Conservation (phyloP, 1,284 basidiomycete genomes). For the Tylopilus sp. region DNA sequence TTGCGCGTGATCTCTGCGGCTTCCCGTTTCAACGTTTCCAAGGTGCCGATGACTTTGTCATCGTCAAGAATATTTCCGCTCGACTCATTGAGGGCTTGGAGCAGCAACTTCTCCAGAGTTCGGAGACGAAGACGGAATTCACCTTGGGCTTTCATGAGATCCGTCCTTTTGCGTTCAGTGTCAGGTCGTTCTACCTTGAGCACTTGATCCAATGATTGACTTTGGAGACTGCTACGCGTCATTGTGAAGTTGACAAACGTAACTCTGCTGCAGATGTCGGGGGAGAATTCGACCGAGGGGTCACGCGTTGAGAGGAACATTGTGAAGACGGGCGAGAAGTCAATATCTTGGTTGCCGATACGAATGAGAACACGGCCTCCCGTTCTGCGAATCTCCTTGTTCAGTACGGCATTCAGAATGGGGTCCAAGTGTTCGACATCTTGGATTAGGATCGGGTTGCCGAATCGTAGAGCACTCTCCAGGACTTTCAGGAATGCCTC, state of each 20-base stretch:
- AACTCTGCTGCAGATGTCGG: slow-evolving; percentile 97
- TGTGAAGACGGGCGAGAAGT: slow-evolving; percentile 98
- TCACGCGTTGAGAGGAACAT: slow-evolving; percentile 99
- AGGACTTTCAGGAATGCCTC: slow-evolving; percentile 98
- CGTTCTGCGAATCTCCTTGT: slow-evolving; percentile 92
- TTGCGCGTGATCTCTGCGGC: slow-evolving; percentile 95
- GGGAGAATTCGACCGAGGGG: slow-evolving; percentile 96
- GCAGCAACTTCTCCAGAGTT: slow-evolving; percentile 88
- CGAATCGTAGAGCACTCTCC: slow-evolving; percentile 98
- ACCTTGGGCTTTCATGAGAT: slow-evolving; percentile 97
- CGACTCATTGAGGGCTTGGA: slow-evolving; percentile 97
- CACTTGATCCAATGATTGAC: slow-evolving; percentile 96
- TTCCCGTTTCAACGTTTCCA: slow-evolving; percentile 96
- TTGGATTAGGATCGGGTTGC: slow-evolving; percentile 95
- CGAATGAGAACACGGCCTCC: slow-evolving; percentile 98
- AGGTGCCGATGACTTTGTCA: slow-evolving; percentile 97
- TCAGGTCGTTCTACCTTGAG: slow-evolving; percentile 96
- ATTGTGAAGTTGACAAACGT: slow-evolving; percentile 99
- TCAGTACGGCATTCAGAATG: slow-evolving; percentile 95
- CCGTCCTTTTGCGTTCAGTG: slow-evolving; percentile 95
- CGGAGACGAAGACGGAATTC: slow-evolving; percentile 94
- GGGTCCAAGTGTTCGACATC: slow-evolving; percentile 98
- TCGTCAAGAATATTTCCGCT: slow-evolving; percentile 97
- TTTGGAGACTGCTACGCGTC: slow-evolving; percentile 97
- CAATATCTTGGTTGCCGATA: slow-evolving; percentile 98